Base-by-base conservation (phyloP, 495 filamentous ascomycete genomes). In the Neurospora tetraspora region DNA sequence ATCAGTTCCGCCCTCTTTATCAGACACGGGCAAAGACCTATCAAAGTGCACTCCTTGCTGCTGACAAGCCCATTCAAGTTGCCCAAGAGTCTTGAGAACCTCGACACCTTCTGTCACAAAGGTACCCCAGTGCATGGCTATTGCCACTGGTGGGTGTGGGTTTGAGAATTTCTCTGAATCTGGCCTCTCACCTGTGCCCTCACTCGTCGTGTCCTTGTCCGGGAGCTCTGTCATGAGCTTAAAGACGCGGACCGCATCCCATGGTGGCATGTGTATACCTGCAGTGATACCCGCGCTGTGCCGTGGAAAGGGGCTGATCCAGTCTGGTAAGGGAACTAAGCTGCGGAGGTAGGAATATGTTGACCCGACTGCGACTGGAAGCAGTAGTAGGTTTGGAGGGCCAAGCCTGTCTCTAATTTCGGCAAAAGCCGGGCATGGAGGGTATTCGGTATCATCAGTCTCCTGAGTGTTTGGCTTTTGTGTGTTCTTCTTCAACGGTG, bases 81-180 rank as follows among this genome's bases (percentile, higher is more conserved):
- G 70, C 0, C 79, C 79, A 16, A 81, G 70, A 3, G 78, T 78
- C 70, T 71, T 77, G 10, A 79, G 37, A 12, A 81, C 77, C 45
- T 80, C 79, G 2, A 11, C 40, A 18, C 77, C 73, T 27, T 81
- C 79, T 0, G 75, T 72, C 1, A 79, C 78, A 75, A 81, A 81
- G 5, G 79, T 81, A 12, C 79, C 79, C 79, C 79, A 81, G 68
- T 81, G 79, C 70, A 81, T 78, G 2, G 76, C 79, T 14, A 81
- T 71, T 4, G 79, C 79, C 14, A 81, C 75, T 5, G 74, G 39
- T 38, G 42, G 71, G 23, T 53, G 65, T 23, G 39, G 7, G 2
- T 68, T 69, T 5, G 6, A n/a, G 39, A n/a, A 38, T 34, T 37
- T 68, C 4, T 1, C 39, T 1, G 4, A 12, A 0, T 45, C 71